Percentiles rank a stretch among this genome's conserved stretches.
phyloP scores from a whole-genome alignment of 129 eudicot species.

The Silybum marianum region DNA sequence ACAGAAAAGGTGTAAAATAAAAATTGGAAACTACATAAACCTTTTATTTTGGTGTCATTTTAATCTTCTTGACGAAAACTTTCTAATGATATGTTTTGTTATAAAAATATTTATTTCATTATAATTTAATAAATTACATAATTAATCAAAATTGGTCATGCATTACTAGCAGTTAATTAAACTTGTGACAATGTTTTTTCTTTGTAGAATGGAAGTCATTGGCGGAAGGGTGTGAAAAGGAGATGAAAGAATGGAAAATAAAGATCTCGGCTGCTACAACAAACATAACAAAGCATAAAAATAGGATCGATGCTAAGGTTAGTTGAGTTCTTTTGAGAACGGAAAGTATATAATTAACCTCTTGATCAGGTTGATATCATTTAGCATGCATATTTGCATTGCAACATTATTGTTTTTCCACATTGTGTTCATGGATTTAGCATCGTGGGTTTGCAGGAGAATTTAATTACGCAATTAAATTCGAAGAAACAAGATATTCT shows the following conservation, averaged over 20 bases:
- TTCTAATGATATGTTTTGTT: no score
- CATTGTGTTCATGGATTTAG: constrained; percentile 13
- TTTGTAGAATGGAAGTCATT: constrained; percentile 74
- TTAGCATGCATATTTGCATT: neutral
- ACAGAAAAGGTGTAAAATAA: no score
- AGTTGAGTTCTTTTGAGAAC: constrained; percentile 1
- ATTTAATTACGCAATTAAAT: constrained; percentile 59
- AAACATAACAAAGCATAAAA: constrained; percentile 73
- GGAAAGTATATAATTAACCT: neutral
- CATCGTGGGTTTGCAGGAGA: constrained; percentile 56
- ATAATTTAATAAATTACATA: no score
- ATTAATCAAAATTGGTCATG: neutral
- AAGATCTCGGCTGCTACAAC: constrained; percentile 92
- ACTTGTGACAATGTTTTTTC: neutral
- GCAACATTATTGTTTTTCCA: constrained; percentile 2
- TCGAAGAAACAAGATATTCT: constrained; percentile 81
- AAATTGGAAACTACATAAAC: no score
- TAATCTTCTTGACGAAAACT: no score
- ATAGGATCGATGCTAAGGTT: constrained; percentile 84
- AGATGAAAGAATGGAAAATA: constrained; percentile 74
- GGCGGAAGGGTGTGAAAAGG: constrained; percentile 83
- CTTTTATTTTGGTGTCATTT: no score
- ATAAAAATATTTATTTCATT: no score
- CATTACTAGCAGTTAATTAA: neutral
- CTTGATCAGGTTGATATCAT: neutral